Evolutionary conservation across 129 eudicot genomes (phyloP).

Genomic region (Helianthus tuberosus): DNA sequence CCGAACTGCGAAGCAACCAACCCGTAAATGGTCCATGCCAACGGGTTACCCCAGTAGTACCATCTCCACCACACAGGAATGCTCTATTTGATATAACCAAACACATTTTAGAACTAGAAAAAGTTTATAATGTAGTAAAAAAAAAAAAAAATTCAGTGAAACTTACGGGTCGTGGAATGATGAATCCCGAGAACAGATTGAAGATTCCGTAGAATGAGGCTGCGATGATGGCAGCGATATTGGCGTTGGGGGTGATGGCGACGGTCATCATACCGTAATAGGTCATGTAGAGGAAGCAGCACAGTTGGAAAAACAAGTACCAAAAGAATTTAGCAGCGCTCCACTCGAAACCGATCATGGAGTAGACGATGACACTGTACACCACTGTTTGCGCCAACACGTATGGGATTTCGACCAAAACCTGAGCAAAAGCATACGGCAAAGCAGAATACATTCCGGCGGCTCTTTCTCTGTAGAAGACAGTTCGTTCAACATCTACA

Average conservation of each 20-base stretch:
- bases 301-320: slow-evolving; percentile 43
- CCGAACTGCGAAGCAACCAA: slow-evolving; percentile 52
- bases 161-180: slow-evolving; percentile 53
- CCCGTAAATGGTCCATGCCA: slow-evolving; percentile 55
- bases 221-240: slow-evolving; percentile 46
- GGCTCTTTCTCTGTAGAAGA: slow-evolving; percentile 54
- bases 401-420: slow-evolving; percentile 47
- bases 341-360: slow-evolving; percentile 60
- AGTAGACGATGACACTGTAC: slow-evolving; percentile 43
- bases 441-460: slow-evolving; percentile 60
- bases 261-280: slow-evolving; percentile 60
- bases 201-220: slow-evolving; percentile 39
- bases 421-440: slow-evolving; percentile 57
- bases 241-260: slow-evolving; percentile 47
- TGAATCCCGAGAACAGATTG: slow-evolving; percentile 48
- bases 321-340: slow-evolving; percentile 42
- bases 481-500: slow-evolving; percentile 49
- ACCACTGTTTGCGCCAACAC: slow-evolving; percentile 29
- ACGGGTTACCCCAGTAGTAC: slow-evolving; percentile 48
- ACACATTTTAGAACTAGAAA: not conserved
- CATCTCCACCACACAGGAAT: slow-evolving; percentile 62
- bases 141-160: not conserved
- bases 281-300: slow-evolving; percentile 50
- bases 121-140: too few relatives aligned
- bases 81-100: slow-evolving; percentile 23